Percentiles rank a stretch among this genome's conserved stretches.
Evolutionary conservation across 106 monocot species (phyloP).

Genomic region (Dendrobium huoshanense): DNA sequence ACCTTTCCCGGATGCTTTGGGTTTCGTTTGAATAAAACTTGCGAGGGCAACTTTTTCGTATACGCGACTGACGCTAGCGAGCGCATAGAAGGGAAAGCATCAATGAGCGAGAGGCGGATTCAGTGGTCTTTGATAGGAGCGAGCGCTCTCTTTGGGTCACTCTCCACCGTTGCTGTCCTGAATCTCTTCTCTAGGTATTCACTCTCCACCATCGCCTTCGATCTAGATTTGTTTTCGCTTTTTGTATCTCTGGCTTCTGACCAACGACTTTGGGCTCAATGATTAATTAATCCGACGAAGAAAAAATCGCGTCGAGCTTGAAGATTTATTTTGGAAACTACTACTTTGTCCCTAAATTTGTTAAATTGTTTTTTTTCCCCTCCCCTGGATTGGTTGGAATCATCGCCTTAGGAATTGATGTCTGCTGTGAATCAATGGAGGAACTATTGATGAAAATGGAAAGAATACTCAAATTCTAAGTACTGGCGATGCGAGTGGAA

Average conservation of each 20-base stretch:
- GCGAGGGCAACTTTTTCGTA: not conserved
- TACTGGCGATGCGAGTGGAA: too few relatives aligned
- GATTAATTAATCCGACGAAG: not conserved
- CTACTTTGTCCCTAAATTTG: not conserved
- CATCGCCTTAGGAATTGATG: not conserved
- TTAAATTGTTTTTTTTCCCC: not conserved
- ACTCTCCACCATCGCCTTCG: not conserved
- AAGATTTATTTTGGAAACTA: not conserved
- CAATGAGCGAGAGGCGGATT: slow-evolving; percentile 54
- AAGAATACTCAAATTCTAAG: not conserved
- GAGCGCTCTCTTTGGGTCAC: slow-evolving; percentile 60
- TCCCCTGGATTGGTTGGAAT: not conserved
- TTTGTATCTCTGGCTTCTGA: not conserved
- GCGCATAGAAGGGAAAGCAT: not conserved
- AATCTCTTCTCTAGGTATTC: slow-evolving; percentile 58
- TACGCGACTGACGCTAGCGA: not conserved
- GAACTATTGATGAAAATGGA: not conserved
- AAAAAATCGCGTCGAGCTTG: not conserved
- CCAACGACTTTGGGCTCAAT: not conserved
- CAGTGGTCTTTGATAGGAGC: slow-evolving; percentile 47
- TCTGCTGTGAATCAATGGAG: not conserved
- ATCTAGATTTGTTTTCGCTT: not conserved
- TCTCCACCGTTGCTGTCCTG: slow-evolving; percentile 51
- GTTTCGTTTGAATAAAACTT: not conserved
- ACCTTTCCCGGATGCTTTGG: not conserved